Evolutionary conservation across 805 yeast species (phyloP), one percentile per base, ranked within the genome.

Genomic region (Ogataea nonfermentans): DNA sequence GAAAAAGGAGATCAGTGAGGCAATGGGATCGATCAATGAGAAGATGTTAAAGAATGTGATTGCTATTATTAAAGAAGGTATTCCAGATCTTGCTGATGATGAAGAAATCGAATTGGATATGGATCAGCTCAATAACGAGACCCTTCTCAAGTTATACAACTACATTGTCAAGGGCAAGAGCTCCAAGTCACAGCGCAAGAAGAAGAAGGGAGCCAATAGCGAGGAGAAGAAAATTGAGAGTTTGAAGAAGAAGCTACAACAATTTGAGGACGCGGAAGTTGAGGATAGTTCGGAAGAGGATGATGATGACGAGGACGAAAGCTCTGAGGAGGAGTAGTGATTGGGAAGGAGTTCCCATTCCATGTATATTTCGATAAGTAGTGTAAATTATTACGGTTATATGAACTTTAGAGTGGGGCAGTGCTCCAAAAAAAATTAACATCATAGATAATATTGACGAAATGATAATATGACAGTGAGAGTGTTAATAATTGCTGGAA

Each of bases 101-200:
- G 98, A 91, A 42, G 98, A 93, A 68, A 93, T 93, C 46, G 99
- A 93, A 69, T 74, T 93, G 44, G 99, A 93, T 63, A 84, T 93
- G 81, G 97, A 93, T 60, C 84, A 84, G 63, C 73, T 93, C 52
- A 96, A 87, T 54, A 88, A 87, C 49, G 68, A 77, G 29, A 90
- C 97, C 1, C 74, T 91, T 39, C 66, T 86, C 59, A 85, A 86
- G 56, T 70, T 93, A 47, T 91, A 89, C 71, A 82, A 84, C 60
- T 85, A 83, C 52, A 88, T 93, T 51, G 85, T 83, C 45, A 63
- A 63, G 41, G 68, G 66, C 46, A 66, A 68, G 53, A 65, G 61
- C 51, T 69, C 63, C 49, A 57, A 62, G 34, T 56, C 57, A 19
- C 58, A 68, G 71, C 62, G 70, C 68, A 57, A 62, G 58, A 49